Evolutionary conservation across 805 yeast genomes (phyloP), one percentile per base, ranked within the genome.

Genomic region (Cyberlindnera mycetangii): DNA sequence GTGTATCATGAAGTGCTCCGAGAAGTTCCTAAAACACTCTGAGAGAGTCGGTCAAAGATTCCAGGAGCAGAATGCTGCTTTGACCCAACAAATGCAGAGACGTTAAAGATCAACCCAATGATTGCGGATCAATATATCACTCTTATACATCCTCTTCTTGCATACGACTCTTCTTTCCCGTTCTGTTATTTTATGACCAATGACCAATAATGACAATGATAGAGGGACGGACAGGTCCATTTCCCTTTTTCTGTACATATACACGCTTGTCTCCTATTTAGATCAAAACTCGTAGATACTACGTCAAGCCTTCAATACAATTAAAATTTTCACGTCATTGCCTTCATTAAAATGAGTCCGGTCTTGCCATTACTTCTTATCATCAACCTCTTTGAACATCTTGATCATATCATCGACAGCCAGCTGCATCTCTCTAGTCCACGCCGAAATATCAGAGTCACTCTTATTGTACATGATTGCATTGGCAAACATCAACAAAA

Each of bases 41-140:
- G 99, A 93, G 74, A 84, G 99, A 67, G 96, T 93, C 46, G 99
- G 99, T 36, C 92, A 86, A 70, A 83, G 98, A 72, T 93, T 93
- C 92, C 98, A 92, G 72, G 99, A 92, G 66, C 97, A 92, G 70
- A 93, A 93, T 48, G 86, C 85, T 47, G 70, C 82, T 53, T 70
- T 85, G 73, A 83, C 85, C 75, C 87, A 85, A 66, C 83, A 79
- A 69, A 70, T 83, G 74, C 28, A 25, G 28, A 70, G 73, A 59
- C 58, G 59, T 47, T 58, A 49, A 42, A n/a, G 25, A 24, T 24
- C 28, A 24, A n/a, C n/a, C n/a, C n/a, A n/a, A n/a, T n/a, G n/a
- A n/a, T n/a, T n/a, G n/a, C n/a, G n/a, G n/a, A n/a, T n/a, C n/a
- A n/a, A n/a, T n/a, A n/a, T 25, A 12, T 7, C 25, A 8, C 25